Base-by-base conservation (phyloP, 2,329 filamentous ascomycete species). In the Penicillium italicum region DNA sequence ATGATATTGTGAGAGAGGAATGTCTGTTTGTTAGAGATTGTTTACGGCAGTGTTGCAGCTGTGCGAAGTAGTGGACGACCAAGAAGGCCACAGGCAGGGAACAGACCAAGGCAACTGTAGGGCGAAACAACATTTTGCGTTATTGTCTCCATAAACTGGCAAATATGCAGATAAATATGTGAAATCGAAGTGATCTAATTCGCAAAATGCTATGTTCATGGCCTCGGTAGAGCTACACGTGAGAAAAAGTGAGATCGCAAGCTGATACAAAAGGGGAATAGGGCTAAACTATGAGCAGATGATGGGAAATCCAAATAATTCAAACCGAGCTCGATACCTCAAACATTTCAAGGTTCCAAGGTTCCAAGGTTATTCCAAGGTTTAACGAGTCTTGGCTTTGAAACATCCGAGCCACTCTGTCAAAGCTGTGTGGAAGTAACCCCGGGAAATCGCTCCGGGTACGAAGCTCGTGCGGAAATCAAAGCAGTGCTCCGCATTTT, bases 401-500 rank as follows among this genome's bases (percentile, higher is more conserved):
- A 66, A 74, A 55, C 79, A 80, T 42, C 69, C 67, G 53, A 81
- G 63, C 79, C 79, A 82, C 57, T 69, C 60, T n/a, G 63, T 68
- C 65, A 81, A 65, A 28, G 79, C 78, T 42, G 63, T 58, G 9
- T 65, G 68, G 55, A 80, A 79, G 52, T 72, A 66, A 26, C 64
- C 61, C 43, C 74, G 69, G 11, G 71, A 74, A 1, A 66, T 62
- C 16, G 64, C 67, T 0, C 73, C 76, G 1, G 64, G 67, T 0
- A 61, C 63, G 31, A 73, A 72, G 4, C 54, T 56, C 2, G 65
- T 66, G 37, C 69, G 66, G 50, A 81, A 77, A 65, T 82, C 80
- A 63, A 75, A 80, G 50, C 75, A 77, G 68, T 82, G 80, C 65
- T 77, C 69, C 11, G 76, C 74, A n/a, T 76, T 69, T 4, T 63